Conservation (phyloP, 768 basidiomycete genomes). For the Psilocybe subaeruginosa region DNA sequence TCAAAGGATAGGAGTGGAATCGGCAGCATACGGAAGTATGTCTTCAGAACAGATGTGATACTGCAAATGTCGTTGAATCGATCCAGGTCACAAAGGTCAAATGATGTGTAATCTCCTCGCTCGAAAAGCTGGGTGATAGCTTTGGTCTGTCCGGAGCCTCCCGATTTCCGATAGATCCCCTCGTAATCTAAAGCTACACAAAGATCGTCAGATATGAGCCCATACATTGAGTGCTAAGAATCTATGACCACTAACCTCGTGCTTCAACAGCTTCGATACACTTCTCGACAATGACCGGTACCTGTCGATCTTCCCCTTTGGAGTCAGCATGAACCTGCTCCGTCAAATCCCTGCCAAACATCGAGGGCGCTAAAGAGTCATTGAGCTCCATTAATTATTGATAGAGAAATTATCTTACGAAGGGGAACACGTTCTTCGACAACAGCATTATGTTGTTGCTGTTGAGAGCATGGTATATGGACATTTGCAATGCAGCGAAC, state of each 20-base stretch:
- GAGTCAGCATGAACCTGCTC: conserved; percentile 82
- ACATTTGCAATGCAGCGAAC: conserved; percentile 80
- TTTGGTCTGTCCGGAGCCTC: conserved; percentile 91
- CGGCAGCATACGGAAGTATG: conserved; percentile 92
- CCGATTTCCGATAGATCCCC: conserved; percentile 97
- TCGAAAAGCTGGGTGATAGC: conserved; percentile 94
- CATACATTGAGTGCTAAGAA: not conserved
- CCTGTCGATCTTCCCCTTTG: conserved; percentile 56
- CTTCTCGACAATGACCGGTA: conserved; percentile 93
- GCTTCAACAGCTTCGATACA: conserved; percentile 94
- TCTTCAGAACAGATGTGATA: conserved; percentile 95
- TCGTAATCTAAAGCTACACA: conserved; percentile 87
- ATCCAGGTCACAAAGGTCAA: conserved; percentile 86
- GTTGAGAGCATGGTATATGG: conserved; percentile 66
- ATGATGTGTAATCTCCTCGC: conserved; percentile 84
- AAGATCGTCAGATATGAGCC: not conserved
- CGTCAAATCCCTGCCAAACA: conserved; percentile 89
- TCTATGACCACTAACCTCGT: conserved; percentile 56
- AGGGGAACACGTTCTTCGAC: conserved; percentile 39
- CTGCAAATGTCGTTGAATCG: conserved; percentile 98
- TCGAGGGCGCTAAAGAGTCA: conserved; percentile 66
- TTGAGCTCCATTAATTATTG: not conserved
- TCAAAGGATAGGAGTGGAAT: conserved; percentile 89
- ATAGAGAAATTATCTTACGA: conserved; percentile 34
- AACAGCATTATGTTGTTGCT: conserved; percentile 42